Percentiles rank a stretch among this genome's conserved stretches.
Conservation (phyloP, 345 rosid genomes). For the Euphorbia tirucalli region DNA sequence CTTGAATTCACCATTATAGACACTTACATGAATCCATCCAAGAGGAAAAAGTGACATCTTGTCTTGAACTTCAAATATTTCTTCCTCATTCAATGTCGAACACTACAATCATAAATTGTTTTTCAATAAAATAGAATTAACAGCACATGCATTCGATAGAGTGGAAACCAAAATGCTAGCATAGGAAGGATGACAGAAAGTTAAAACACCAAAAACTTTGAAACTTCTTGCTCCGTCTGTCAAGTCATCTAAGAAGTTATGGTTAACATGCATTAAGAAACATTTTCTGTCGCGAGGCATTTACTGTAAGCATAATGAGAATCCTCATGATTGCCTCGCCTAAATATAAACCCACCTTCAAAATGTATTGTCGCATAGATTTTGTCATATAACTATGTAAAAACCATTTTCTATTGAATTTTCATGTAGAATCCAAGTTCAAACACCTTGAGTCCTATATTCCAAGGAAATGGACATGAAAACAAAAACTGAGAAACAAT, state of each 20-base stretch:
- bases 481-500: background rate
- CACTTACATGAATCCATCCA: slow-evolving; percentile 96
- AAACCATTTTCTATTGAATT: background rate
- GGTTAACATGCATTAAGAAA: background rate
- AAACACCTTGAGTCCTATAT: background rate
- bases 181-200: background rate
- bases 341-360: background rate
- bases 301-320: background rate
- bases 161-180: background rate
- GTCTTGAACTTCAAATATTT: slow-evolving; percentile 92
- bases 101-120: slow-evolving; percentile 47
- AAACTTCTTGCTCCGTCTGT: background rate
- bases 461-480: background rate
- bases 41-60: slow-evolving; percentile 73
- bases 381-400: background rate
- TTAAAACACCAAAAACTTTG: background rate
- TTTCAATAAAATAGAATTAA: slow-evolving; percentile 2
- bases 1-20: background rate
- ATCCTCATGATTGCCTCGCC: background rate
- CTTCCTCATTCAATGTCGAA: slow-evolving; percentile 87
- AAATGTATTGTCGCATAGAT: background rate
- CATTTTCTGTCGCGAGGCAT: background rate
- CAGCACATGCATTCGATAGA: background rate
- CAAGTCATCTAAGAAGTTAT: background rate
- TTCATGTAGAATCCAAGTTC: background rate